Percentiles rank a stretch among this genome's conserved stretches.
These are phyloP conservation scores for Thinopyrum obtusiflorum DNA, from an alignment of 202 grass and related monocot species.

Conservation along the genomic window DNA sequence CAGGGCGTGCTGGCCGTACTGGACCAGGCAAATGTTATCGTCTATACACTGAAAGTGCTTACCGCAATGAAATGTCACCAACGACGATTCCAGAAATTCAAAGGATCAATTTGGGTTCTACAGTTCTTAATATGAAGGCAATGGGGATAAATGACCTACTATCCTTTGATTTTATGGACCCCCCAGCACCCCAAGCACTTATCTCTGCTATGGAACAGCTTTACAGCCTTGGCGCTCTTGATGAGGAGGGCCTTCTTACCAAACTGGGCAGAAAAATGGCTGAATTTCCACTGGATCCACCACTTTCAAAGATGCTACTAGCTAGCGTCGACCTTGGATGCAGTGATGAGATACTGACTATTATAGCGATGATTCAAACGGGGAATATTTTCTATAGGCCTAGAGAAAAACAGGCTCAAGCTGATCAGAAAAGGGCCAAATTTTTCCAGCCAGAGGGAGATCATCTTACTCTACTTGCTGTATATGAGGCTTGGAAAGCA, in stretches of 20 bases:
- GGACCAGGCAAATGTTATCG: slow-evolving; percentile 91
- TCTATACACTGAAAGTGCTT: slow-evolving; percentile 95
- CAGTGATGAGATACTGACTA: slow-evolving; percentile 90
- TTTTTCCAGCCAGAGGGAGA: slow-evolving; percentile 74
- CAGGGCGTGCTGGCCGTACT: slow-evolving; percentile 87
- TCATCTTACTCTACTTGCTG: slow-evolving; percentile 70
- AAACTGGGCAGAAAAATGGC: slow-evolving; percentile 99
- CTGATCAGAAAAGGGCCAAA: slow-evolving; percentile 67
- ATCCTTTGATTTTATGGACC: slow-evolving; percentile 99
- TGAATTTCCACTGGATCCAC: slow-evolving; percentile 92
- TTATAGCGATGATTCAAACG: slow-evolving; percentile 94
- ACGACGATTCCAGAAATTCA: slow-evolving; percentile 96
- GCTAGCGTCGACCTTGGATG: slow-evolving; percentile 96
- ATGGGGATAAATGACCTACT: slow-evolving; percentile 98
- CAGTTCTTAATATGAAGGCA: slow-evolving; percentile 91
- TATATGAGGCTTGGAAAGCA: slow-evolving; percentile 77
- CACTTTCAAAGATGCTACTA: slow-evolving; percentile 90
- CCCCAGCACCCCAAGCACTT: slow-evolving; percentile 85
- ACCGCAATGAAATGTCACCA: slow-evolving; percentile 92
- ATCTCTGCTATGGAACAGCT: slow-evolving; percentile 95
- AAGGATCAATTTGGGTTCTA: slow-evolving; percentile 80
- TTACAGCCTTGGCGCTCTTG: slow-evolving; percentile 85
- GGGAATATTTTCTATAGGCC: slow-evolving; percentile 98
- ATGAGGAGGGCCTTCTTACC: slow-evolving; percentile 93
- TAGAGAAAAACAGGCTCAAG: slow-evolving; percentile 67